phyloP scores from a whole-genome alignment of 805 yeast species.

The Myxozyma mucilagina region DNA sequence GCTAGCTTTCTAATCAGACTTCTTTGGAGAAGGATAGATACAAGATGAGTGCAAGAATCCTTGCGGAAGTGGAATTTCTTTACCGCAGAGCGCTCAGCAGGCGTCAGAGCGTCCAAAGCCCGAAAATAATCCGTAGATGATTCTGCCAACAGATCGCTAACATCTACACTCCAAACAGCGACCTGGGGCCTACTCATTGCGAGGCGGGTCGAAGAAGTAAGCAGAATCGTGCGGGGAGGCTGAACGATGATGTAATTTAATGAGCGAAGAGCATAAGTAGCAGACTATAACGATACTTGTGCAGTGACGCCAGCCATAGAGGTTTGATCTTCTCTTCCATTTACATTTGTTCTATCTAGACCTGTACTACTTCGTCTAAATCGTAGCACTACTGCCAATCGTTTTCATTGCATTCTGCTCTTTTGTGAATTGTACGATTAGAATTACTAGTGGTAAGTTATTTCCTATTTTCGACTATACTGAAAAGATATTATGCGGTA shows the following conservation, averaged over 20 bases:
- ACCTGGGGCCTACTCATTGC: background rate
- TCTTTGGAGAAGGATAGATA: constrained; percentile 23
- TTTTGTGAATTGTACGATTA: no score
- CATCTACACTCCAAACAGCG: background rate
- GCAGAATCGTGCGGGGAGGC: background rate
- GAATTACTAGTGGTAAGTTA: no score
- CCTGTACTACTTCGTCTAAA: background rate
- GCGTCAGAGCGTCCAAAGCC: background rate
- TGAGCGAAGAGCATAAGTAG: background rate
- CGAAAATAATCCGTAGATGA: background rate
- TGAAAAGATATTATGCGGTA: background rate
- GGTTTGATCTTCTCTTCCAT: no score
- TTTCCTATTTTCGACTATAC: no score
- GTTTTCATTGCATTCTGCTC: no score
- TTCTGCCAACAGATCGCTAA: background rate
- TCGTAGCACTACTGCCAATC: no score
- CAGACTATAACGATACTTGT: background rate
- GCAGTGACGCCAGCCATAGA: constrained; percentile 6
- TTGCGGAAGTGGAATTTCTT: constrained; percentile 12
- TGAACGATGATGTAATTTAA: background rate
- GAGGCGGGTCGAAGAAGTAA: background rate
- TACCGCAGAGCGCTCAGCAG: constrained; percentile 16
- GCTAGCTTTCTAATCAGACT: constrained; percentile 9
- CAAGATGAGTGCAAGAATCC: constrained; percentile 20
- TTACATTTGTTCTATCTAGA: background rate